phyloP scores from a whole-genome alignment of 371 early-diverging fungal genomes.

The Mucor sp. region DNA sequence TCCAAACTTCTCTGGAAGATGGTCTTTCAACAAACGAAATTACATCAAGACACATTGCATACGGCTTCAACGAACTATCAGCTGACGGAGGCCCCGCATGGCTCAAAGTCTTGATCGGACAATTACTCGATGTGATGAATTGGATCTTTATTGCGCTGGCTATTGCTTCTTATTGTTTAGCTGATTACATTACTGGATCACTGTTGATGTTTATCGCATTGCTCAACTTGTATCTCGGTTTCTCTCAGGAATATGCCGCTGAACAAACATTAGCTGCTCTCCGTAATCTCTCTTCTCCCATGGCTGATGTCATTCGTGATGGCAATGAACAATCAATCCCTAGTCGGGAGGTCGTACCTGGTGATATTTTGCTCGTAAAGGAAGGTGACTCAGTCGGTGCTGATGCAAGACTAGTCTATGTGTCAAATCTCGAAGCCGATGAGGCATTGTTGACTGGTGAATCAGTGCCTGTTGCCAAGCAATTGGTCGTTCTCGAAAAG shows the following conservation, averaged over 20 bases:
- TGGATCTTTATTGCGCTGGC: slow-evolving; percentile 77
- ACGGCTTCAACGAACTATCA: slow-evolving; percentile 77
- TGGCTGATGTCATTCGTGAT: slow-evolving; percentile 78
- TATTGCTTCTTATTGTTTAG: slow-evolving; percentile 54
- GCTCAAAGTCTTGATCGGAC: slow-evolving; percentile 75
- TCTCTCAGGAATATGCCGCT: slow-evolving; percentile 87
- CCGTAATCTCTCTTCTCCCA: slow-evolving; percentile 77
- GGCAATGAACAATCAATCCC: slow-evolving; percentile 66
- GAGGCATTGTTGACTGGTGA: slow-evolving; percentile 92
- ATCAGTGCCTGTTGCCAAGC: slow-evolving; percentile 73
- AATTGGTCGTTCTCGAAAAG: slow-evolving; percentile 30
- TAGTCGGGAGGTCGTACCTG: slow-evolving; percentile 79
- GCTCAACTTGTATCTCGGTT: slow-evolving; percentile 81
- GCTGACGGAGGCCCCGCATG: slow-evolving; percentile 62
- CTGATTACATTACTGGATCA: slow-evolving; percentile 68
- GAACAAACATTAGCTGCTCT: slow-evolving; percentile 90
- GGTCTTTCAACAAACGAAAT: slow-evolving; percentile 69
- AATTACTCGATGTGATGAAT: slow-evolving; percentile 85
- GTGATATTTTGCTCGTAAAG: slow-evolving; percentile 84
- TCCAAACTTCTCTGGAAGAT: slow-evolving; percentile 53
- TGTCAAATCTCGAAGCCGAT: slow-evolving; percentile 81
- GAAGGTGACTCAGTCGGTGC: slow-evolving; percentile 90
- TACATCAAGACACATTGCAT: slow-evolving; percentile 48
- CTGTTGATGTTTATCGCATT: slow-evolving; percentile 74
- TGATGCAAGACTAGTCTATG: slow-evolving; percentile 81